Evolutionary conservation across 768 basidiomycete species (phyloP), one percentile per base, ranked within the genome.

Genomic region (Termitomyces sp.): DNA sequence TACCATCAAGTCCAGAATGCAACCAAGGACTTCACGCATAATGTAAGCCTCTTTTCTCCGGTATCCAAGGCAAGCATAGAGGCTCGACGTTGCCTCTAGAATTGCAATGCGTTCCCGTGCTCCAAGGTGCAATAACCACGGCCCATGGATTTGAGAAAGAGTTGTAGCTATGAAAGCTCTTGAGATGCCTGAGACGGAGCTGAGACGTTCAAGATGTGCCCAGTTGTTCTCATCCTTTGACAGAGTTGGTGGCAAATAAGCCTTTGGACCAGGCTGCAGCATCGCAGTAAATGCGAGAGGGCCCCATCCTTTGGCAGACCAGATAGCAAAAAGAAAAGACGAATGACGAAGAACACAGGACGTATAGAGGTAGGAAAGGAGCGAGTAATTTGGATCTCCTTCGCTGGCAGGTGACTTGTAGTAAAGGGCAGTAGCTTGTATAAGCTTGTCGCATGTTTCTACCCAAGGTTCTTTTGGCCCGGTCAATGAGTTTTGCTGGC

Each of bases 231-330:
- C 78, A 9, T 75, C 76, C 49, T 79, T 77, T 9, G 83, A 74
- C 45, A 86, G 73, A 0, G 85, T 83, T 12, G 86, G 86, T 20
- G 89, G 85, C 62, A 86, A 76, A 66, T 81, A 84, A 9, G 82
- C 84, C 40, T 78, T 80, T 8, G 84, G 78, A 46, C 80, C 86
- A 35, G 86, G 82, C 65, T 86, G 87, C 45, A 94, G 73, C 86
- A 93, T 88, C 20, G 84, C 84, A 18, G 85, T 84, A 64, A 93
- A 87, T 3, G 92, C 88, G 35, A 90, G 77, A 0, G 87, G 84
- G 3, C 92, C 91, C 89, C 93, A 94, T 24, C 94, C 94, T 71
- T 92, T 91, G n/a, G 89, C 84, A 49, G 89, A 86, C 90, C 91
- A 91, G 9, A 93, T 77, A 22, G 90, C 82, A 68, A 92, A 90